Evolutionary conservation across 768 basidiomycete species (phyloP), one percentile per base, ranked within the genome.

Genomic region (Pisolithus marmoratus): DNA sequence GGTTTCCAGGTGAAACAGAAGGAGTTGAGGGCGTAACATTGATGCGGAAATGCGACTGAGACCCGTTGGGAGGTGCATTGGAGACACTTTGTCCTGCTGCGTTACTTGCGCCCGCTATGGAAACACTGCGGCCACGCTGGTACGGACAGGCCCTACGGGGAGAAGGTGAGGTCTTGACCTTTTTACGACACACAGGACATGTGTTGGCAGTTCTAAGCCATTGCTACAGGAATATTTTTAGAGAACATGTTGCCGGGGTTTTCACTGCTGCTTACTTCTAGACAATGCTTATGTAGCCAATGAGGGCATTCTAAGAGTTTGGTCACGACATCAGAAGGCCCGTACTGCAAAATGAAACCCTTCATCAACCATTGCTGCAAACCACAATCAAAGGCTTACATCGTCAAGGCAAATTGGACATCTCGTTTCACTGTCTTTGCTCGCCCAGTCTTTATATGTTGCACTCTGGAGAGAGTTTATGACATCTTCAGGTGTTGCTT

Each of bases 371-470:
- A 8, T 1, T 34, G n/a, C 29, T 11, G 14, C 14, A 37, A 26
- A 54, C 50, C 5, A 15, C 17, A 36, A 15, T 8, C 6, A 29
- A 8, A n/a, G 8, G 76, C 86, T 49, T 61, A 89, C 89, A 67
- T 92, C 89, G 55, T 91, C 89, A 56, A 91, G 67, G 61, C 90
- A 92, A 49, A 92, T 91, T 2, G 90, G 88, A 66, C 90, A 92
- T 42, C 87, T 76, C 50, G 78, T 72, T 56, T 91, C 89, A 50
- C 82, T 82, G 37, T 83, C 84, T 2, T 73, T 63, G 6, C 72
- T 79, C 42, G 74, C 76, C 85, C 86, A 90, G 29, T 88, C 86
- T 58, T 79, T 79, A 65, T 83, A 90, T 20, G 72, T 63, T 0
- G 74, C 84, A 15, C 73, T 80, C 19, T 86, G 82, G 47, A 90